These are phyloP conservation scores for Flueggea neowawraea DNA, from an alignment of 441 rosid genomes.

Conservation along the genomic window DNA sequence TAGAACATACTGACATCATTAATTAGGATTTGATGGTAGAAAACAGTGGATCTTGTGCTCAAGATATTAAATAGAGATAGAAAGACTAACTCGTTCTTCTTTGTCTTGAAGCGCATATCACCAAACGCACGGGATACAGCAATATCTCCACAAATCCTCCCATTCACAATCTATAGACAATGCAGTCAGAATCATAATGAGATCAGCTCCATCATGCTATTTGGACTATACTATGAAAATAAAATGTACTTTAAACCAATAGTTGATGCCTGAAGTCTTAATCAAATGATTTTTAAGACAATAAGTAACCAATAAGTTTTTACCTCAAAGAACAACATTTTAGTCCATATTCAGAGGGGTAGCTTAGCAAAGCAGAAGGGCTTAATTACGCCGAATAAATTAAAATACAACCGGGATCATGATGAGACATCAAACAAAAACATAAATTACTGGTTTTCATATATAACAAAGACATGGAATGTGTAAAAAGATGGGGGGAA, in stretches of 20 bases:
- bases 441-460: background rate
- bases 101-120: slow-evolving; percentile 83
- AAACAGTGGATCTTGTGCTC: background rate
- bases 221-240: too few relatives aligned
- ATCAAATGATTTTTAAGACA: too few relatives aligned
- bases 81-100: slow-evolving; percentile 70
- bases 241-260: too few relatives aligned
- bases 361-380: background rate
- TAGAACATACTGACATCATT: slow-evolving; percentile 9
- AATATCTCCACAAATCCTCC: slow-evolving; percentile 95
- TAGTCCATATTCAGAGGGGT: background rate
- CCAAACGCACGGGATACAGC: slow-evolving; percentile 97
- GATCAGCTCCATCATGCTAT: too few relatives aligned
- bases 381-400: background rate
- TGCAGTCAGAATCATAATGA: slow-evolving; percentile 9
- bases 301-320: too few relatives aligned
- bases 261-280: too few relatives aligned
- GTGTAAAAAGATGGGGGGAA: background rate
- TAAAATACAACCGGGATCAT: background rate
- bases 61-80: slow-evolving; percentile 5
- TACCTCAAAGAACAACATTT: too few relatives aligned
- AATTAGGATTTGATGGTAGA: background rate
- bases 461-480: background rate
- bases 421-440: background rate
- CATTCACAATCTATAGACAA: slow-evolving; percentile 59